Evolutionary conservation across 2,329 filamentous ascomycete genomes (phyloP).

Genomic region (Aspergillus clavatus): DNA sequence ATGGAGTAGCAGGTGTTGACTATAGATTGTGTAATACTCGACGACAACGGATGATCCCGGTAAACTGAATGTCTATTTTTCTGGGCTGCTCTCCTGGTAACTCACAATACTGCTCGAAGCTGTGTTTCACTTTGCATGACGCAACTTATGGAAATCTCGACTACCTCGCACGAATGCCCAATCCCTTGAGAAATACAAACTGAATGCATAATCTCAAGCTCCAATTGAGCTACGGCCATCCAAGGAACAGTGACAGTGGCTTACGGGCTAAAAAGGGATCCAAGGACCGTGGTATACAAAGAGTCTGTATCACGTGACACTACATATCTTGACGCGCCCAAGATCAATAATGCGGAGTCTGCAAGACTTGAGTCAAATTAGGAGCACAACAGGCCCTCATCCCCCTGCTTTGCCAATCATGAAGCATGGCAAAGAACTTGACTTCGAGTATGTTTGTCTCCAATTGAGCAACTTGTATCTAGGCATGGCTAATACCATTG

Average conservation of each 20-base stretch:
- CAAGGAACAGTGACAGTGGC: no score
- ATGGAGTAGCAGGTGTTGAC: no score
- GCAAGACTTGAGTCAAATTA: constrained; percentile 2
- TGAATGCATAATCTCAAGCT: no score
- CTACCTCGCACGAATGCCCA: background rate
- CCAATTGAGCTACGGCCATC: no score
- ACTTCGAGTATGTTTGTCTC: constrained; percentile 29
- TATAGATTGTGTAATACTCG: no score
- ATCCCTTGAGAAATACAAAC: no score
- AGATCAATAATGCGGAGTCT: constrained; percentile 1
- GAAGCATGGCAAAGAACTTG: constrained; percentile 38
- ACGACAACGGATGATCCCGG: no score
- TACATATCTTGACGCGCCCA: constrained; percentile 5
- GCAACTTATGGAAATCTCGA: background rate
- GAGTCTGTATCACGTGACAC: background rate
- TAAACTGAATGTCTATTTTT: background rate
- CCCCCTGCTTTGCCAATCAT: constrained; percentile 25
- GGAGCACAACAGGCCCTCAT: constrained; percentile 4
- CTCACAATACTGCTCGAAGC: no score
- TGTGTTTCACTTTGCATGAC: background rate
- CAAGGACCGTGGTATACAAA: background rate
- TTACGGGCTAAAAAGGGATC: background rate
- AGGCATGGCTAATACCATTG: constrained; percentile 15
- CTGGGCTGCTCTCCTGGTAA: background rate
- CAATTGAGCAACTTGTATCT: background rate